These are phyloP conservation scores for Pseudogymnoascus sp. DNA, from an alignment of 2,329 filamentous ascomycete species.

Conservation along the genomic window DNA sequence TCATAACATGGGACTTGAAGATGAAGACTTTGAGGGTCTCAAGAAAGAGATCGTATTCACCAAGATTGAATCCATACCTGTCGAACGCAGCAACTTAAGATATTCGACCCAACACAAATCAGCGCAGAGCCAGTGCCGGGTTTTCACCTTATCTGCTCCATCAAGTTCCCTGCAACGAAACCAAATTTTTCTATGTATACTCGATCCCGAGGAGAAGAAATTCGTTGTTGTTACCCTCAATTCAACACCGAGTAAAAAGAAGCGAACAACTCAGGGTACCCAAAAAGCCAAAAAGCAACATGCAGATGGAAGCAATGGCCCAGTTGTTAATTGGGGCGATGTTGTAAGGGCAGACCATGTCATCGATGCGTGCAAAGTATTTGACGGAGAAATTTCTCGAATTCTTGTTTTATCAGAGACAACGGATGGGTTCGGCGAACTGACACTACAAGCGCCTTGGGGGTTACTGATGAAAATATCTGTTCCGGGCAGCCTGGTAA, in stretches of 20 bases:
- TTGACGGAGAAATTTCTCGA: constrained; percentile 58
- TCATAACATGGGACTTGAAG: constrained; percentile 63
- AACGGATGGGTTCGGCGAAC: constrained; percentile 52
- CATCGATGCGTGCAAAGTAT: constrained; percentile 63
- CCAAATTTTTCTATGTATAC: constrained; percentile 58
- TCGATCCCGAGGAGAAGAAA: constrained; percentile 59
- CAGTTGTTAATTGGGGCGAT: constrained; percentile 21
- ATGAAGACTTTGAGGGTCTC: constrained; percentile 63
- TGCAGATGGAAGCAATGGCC: constrained; percentile 17
- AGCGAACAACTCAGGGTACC: constrained; percentile 5
- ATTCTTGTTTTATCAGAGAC: constrained; percentile 64
- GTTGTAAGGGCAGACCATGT: constrained; percentile 51
- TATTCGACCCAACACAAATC: constrained; percentile 49
- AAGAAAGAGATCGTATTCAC: constrained; percentile 64
- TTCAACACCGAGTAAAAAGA: constrained; percentile 30
- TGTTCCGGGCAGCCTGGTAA: constrained; percentile 48
- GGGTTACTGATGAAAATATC: constrained; percentile 59
- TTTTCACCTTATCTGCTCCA: constrained; percentile 60
- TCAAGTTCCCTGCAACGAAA: constrained; percentile 45
- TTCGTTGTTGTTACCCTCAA: constrained; percentile 60
- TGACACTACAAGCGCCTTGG: constrained; percentile 72
- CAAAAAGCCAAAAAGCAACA: constrained; percentile 10
- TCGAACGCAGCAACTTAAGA: constrained; percentile 52
- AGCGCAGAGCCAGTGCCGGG: constrained; percentile 47
- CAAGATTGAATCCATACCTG: constrained; percentile 60